Base-by-base conservation (phyloP, 73 alveolate genomes). In the Stentor roeselii region DNA sequence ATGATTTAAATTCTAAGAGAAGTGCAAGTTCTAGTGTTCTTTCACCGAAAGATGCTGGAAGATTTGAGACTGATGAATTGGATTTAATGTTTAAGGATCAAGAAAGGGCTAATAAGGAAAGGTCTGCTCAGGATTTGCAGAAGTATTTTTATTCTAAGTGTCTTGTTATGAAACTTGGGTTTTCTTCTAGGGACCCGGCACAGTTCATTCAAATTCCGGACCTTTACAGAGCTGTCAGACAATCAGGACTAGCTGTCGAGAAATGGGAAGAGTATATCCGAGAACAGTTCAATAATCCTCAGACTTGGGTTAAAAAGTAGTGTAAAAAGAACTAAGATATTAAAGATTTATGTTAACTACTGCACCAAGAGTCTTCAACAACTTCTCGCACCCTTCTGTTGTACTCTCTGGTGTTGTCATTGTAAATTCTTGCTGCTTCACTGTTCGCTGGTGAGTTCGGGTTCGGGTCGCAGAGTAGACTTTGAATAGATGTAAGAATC, bases 391-490 rank as follows among this genome's bases (percentile, higher is more conserved):
- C 99, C 82, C 98, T 94, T 83, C 96, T 87, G 78, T 90, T 93
- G 93, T 98, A 98, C 82, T 97, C 99, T 39, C 93, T 86, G 39
- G 95, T 87, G 92, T 98, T 93, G 80, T 97, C 98, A 39, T 67
- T 77, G 89, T 83, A 97, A 84, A 97, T 77, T 91, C 93, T 94
- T 3, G 99, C 97, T 6, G 99, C 99, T 85, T 92, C 98, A 21
- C 94, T 86, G 83, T 97, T 97, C 31, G 99, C 99, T 21, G 99
- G 99, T 59, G 97, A 87, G 84, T 88, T 88, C 50, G 98, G 95
- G 84, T 97, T 97, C 11, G 99, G 99, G 59, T 97, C 99, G 60
- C 88, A 85, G 82, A 97, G 90, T 40, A 97, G 87, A 59, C 97
- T 89, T 90, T 95, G 97, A n/a, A 95, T 91, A 34, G 99, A 94